Evolutionary conservation across 345 rosid species (phyloP), one percentile per base, ranked within the genome.

Genomic region (Pugionium cornutum): DNA sequence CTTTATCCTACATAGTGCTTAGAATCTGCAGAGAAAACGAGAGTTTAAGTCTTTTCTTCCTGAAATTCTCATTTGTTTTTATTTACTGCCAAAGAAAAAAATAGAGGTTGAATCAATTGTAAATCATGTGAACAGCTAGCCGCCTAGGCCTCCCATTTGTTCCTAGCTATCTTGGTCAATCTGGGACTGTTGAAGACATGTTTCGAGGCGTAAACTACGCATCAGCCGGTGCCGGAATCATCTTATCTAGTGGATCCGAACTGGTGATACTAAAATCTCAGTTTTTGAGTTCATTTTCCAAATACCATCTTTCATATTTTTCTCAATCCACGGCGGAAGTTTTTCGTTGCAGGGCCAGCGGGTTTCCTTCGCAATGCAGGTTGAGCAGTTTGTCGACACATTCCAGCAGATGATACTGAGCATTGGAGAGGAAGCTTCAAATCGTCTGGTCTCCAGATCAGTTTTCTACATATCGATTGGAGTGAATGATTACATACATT

Each of bases 401-500:
- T 78, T 76, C 27, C 97, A 92, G 85, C 79, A 78, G 76, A 84
- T 92, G 72, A 77, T 86, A 50, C 63, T 89, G 29, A 61, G 64
- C 11, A 71, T 84, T 72, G 96, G 97, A 5, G 90, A 89, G 80
- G 75, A 79, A 18, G 72, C 79, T 35, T 68, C 96, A 0, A 66
- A 69, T 7, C 74, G 77, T 65, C 77, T 82, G 32, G 76, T 92
- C 74, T 86, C 89, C 0, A 80, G 72, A 26, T 89, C 98, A 0
- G 86, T 89, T 53, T 66, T 89, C 40, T 89, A 88, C 70, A 43
- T 92, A 55, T 92, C 97, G 0, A 81, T 89, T 40, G 97, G 98
- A 48, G 79, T 84, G 77, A 92, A 92, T 32, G 98, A 92, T 62
- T 89, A 86, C 68, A 89, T 92, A 65, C 98, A 89, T 71, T 89